Evolutionary conservation across 225 moss, liverwort and hornwort species (phyloP).

Genomic region (Anthoceros angustus): DNA sequence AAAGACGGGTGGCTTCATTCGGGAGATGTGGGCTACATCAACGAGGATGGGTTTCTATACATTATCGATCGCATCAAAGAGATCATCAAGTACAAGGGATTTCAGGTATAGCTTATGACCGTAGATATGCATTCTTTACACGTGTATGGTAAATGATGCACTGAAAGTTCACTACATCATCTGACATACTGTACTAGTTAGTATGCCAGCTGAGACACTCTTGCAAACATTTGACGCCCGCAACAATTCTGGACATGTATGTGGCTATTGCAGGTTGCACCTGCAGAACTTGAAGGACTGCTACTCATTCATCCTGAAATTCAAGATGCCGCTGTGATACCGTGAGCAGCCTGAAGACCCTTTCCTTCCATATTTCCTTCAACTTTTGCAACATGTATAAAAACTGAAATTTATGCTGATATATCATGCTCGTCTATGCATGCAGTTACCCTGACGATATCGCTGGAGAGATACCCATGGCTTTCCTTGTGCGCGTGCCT

Average conservation of each 20-base stretch:
- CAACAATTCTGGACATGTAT: not conserved
- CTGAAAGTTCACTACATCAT: not conserved
- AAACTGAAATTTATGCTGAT: not conserved
- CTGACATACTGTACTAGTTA: not conserved
- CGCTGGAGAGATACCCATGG: conserved; percentile 29
- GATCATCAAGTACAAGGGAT: conserved; percentile 68
- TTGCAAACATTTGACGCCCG: not conserved
- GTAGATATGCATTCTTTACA: conserved; percentile 9
- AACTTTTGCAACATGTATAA: not conserved
- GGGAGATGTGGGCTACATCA: conserved; percentile 72
- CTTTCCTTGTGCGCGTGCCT: conserved; percentile 20
- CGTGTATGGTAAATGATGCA: not conserved
- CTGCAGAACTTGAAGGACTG: conserved; percentile 18
- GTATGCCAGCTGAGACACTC: not conserved
- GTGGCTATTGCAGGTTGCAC: conserved; percentile 19
- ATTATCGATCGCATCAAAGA: conserved; percentile 74
- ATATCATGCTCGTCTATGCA: not conserved
- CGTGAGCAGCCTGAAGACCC: conserved; percentile 15
- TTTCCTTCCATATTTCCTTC: not conserved
- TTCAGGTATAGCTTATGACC: conserved; percentile 40
- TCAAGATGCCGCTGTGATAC: conserved; percentile 30
- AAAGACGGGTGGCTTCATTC: conserved; percentile 73
- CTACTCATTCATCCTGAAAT: conserved; percentile 8
- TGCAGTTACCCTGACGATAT: conserved; percentile 25
- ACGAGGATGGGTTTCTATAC: conserved; percentile 43